Base-by-base conservation (phyloP, 306 rosid species). In the Astragalus membranaceus region DNA sequence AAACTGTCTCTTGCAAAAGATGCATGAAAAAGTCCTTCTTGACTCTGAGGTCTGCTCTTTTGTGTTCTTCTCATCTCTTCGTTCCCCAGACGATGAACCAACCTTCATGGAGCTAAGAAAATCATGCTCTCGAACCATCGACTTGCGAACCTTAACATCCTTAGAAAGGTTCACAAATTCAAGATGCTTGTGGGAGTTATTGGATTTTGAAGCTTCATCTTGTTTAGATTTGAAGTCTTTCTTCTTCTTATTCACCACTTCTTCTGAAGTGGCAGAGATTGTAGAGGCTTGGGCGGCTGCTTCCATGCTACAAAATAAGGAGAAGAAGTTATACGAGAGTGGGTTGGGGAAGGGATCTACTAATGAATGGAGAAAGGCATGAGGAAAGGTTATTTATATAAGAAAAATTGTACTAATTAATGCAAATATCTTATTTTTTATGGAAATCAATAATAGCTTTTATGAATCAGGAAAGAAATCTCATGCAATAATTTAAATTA, bases 1-100 rank as follows among this genome's bases (percentile, higher is more conserved):
- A 75, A 92, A 92, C 33, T 81, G 75, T 39, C 93, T 84, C 75
- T 81, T 86, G 63, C 97, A 92, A 13, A 85, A 92, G 54, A 67
- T 82, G 80, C 97, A 92, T 0, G 86, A 82, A 55, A 84, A 89
- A 42, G 79, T 79, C 78, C 67, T 89, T 16, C 67, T 89, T 16
- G 73, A 9, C 46, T 69, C 59, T 1, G 55, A 41, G 0, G n/a
- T 43, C 8, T 80, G 72, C 4, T 75, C 75, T 5, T 15, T 47
- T 0, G 13, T 33, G 1, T 37, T 3, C 12, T 79, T 54, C 0
- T 74, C 69, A 5, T 77, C 59, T 44, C 41, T 44, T 1, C 42
- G 26, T 64, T 29, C 9, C 0, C 4, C 0, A 14, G 71, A 50
- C 0, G 82, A 50, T 1, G 85, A 59, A 49, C 60, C 75, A 0